Percentiles rank a stretch among this genome's conserved stretches.
Conservation (phyloP, 2,329 filamentous ascomycete species). For the Knufia fluminis region DNA sequence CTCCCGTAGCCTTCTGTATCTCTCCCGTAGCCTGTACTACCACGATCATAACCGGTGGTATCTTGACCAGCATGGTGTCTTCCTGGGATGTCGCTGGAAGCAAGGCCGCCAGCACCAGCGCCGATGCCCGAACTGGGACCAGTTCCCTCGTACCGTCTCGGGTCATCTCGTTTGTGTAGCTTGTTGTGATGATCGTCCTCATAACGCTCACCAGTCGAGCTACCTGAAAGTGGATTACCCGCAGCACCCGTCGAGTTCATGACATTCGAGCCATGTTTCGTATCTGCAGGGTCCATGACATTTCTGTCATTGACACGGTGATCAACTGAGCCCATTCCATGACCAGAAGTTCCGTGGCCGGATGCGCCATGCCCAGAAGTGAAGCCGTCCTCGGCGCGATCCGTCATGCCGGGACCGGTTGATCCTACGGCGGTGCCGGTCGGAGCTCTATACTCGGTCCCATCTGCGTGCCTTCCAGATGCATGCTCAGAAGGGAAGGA, state of each 20-base stretch:
- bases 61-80: not conserved
- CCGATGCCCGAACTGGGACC: not conserved
- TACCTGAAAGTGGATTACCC: not conserved
- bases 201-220: not conserved
- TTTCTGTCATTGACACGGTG: not conserved
- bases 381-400: conserved; percentile 1
- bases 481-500: not conserved
- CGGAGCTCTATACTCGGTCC: conserved; percentile 1
- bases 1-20: too few relatives aligned
- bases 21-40: too few relatives aligned
- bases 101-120: not conserved
- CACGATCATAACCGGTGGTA: too few relatives aligned
- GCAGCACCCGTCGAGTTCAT: not conserved
- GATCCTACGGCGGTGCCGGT: conserved; percentile 4
- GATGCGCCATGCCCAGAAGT: not conserved
- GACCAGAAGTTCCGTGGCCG: too few relatives aligned
- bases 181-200: conserved; percentile 3
- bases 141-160: not conserved
- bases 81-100: not conserved
- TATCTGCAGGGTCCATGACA: conserved; percentile 8
- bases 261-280: conserved; percentile 3
- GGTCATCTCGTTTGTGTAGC: conserved; percentile 5
- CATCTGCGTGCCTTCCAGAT: not conserved
- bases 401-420: not conserved
- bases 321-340: not conserved